phyloP scores from a whole-genome alignment of 2,329 filamentous ascomycete species.

The Ophiostoma triangulosporum region DNA sequence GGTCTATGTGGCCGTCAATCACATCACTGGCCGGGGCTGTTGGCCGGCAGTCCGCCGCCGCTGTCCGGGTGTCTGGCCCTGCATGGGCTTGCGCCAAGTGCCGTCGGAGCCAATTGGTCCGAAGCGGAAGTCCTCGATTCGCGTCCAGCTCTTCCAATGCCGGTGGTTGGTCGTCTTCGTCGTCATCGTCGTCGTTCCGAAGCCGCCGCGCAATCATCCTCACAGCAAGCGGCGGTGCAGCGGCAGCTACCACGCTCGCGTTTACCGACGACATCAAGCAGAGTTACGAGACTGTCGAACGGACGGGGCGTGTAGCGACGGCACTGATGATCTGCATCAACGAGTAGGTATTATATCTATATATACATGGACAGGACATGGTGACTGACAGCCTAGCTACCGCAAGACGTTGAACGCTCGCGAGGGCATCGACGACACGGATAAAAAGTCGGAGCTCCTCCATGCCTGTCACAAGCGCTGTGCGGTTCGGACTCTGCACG shows the following conservation, averaged over 20 bases:
- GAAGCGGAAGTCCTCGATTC: not conserved
- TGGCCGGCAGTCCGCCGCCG: conserved; percentile 1
- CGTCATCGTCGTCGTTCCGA: conserved; percentile 2
- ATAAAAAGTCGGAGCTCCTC: conserved; percentile 54
- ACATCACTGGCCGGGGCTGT: conserved; percentile 2
- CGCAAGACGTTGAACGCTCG: conserved; percentile 65
- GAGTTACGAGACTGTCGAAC: conserved; percentile 59
- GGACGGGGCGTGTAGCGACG: conserved; percentile 64
- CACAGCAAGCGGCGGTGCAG: conserved; percentile 32
- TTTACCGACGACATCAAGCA: conserved; percentile 61
- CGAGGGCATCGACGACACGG: conserved; percentile 46
- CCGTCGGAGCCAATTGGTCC: conserved; percentile 6
- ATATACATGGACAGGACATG: not conserved
- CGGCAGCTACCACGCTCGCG: conserved; percentile 32
- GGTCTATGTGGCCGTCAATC: not conserved
- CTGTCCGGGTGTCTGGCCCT: not conserved
- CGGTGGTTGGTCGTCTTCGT: not conserved
- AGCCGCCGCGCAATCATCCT: conserved; percentile 19
- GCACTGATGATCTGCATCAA: conserved; percentile 73
- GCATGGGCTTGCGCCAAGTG: conserved; percentile 12
- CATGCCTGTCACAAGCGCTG: conserved; percentile 85
- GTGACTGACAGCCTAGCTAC: conserved; percentile 49
- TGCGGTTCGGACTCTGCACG: conserved; percentile 71
- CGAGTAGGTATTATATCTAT: conserved; percentile 42
- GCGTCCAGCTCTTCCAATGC: not conserved